Percentiles rank a stretch among this genome's conserved stretches.
Conservation (phyloP, 2,329 filamentous ascomycete genomes). For the Fonsecaea pugnacius region DNA sequence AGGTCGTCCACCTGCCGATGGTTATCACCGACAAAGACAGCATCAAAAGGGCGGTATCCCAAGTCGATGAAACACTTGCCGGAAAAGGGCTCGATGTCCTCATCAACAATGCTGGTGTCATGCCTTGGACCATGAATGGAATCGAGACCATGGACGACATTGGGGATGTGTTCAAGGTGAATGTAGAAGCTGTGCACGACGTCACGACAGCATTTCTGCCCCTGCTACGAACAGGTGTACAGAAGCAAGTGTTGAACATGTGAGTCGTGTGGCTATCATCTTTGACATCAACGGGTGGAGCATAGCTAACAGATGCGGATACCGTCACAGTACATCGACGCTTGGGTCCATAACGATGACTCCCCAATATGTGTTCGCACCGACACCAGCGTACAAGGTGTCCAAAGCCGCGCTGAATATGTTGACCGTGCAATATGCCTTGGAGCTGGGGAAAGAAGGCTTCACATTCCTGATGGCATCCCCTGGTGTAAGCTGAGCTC, state of each 20-base stretch:
- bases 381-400: slow-evolving; percentile 49
- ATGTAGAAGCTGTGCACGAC: slow-evolving; percentile 49
- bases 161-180: slow-evolving; percentile 46
- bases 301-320: not conserved
- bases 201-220: slow-evolving; percentile 49
- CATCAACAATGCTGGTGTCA: slow-evolving; percentile 52
- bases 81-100: slow-evolving; percentile 53
- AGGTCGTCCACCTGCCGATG: slow-evolving; percentile 45
- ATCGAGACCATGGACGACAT: slow-evolving; percentile 29
- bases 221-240: slow-evolving; percentile 44
- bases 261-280: slow-evolving; percentile 35
- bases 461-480: slow-evolving; percentile 51
- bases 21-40: slow-evolving; percentile 45
- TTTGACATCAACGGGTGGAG: not conserved
- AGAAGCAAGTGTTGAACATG: slow-evolving; percentile 54
- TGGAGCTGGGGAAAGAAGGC: slow-evolving; percentile 45
- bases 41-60: slow-evolving; percentile 43
- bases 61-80: slow-evolving; percentile 42
- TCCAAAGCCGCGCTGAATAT: slow-evolving; percentile 56
- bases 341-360: slow-evolving; percentile 49
- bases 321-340: slow-evolving; percentile 41
- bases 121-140: slow-evolving; percentile 28
- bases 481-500: slow-evolving; percentile 49
- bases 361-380: slow-evolving; percentile 32
- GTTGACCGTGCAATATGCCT: slow-evolving; percentile 52